Evolutionary conservation across 257 asterid species (phyloP).

Genomic region (Petunia axillaris): DNA sequence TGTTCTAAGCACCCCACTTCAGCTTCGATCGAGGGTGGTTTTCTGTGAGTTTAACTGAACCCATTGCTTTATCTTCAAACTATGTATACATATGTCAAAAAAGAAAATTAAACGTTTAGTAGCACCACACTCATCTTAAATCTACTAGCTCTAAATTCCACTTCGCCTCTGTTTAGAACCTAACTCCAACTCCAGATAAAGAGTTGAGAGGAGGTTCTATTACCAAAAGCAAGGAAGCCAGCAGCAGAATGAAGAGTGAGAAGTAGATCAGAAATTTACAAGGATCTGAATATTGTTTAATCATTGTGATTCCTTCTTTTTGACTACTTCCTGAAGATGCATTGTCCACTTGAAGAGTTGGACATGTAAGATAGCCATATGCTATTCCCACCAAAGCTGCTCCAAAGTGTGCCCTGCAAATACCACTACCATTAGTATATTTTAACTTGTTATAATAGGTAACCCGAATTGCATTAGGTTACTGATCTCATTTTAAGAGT

Average conservation of each 20-base stretch:
- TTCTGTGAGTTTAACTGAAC: too few relatives aligned
- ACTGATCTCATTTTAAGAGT: background rate
- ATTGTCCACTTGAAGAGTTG: slow-evolving; percentile 59
- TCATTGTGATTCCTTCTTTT: slow-evolving; percentile 56
- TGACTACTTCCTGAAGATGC: slow-evolving; percentile 48
- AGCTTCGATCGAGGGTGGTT: too few relatives aligned
- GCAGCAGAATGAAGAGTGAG: slow-evolving; percentile 53
- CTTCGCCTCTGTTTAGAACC: background rate
- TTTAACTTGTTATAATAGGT: too few relatives aligned
- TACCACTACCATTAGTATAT: background rate
- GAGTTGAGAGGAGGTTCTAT: slow-evolving; percentile 70
- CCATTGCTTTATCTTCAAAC: too few relatives aligned
- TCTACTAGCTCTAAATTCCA: too few relatives aligned
- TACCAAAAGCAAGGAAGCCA: slow-evolving; percentile 52
- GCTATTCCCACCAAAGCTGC: slow-evolving; percentile 65
- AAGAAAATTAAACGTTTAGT: too few relatives aligned
- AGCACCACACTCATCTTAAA: too few relatives aligned
- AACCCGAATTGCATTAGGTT: background rate
- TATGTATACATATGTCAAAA: too few relatives aligned
- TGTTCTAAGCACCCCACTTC: background rate
- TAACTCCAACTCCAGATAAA: slow-evolving; percentile 24
- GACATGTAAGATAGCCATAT: slow-evolving; percentile 63
- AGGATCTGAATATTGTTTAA: slow-evolving; percentile 55
- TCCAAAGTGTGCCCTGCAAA: slow-evolving; percentile 73
- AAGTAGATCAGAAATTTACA: slow-evolving; percentile 66